These are phyloP conservation scores for Tylopilus intermedius DNA, from an alignment of 768 basidiomycete genomes.

Conservation along the genomic window DNA sequence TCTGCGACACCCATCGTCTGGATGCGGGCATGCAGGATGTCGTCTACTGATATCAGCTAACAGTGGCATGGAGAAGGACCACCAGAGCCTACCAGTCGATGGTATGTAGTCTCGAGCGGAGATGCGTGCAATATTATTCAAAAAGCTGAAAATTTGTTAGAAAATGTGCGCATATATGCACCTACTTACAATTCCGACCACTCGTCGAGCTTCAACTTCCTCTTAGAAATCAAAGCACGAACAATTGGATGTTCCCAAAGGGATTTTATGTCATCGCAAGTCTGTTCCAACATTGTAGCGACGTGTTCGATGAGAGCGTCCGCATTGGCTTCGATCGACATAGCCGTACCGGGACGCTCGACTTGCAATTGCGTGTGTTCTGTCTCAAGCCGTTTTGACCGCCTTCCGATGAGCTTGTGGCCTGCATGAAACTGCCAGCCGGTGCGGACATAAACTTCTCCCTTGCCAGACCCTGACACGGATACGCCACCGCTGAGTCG, in stretches of 20 bases:
- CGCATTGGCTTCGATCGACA: slow-evolving; percentile 32
- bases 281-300: slow-evolving; percentile 52
- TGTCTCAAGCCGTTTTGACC: slow-evolving; percentile 20
- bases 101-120: slow-evolving; percentile 67
- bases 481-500: slow-evolving; percentile 70
- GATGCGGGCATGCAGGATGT: slow-evolving; percentile 84
- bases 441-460: slow-evolving; percentile 69
- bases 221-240: slow-evolving; percentile 57
- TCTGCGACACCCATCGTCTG: slow-evolving; percentile 88
- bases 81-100: slow-evolving; percentile 52
- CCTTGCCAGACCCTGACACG: slow-evolving; percentile 71
- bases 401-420: slow-evolving; percentile 28
- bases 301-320: slow-evolving; percentile 60
- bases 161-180: slow-evolving; percentile 22
- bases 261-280: slow-evolving; percentile 60
- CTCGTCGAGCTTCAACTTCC: slow-evolving; percentile 75
- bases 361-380: slow-evolving; percentile 27
- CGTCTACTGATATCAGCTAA: slow-evolving; percentile 46
- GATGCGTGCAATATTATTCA: slow-evolving; percentile 68
- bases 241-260: slow-evolving; percentile 75
- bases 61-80: slow-evolving; percentile 24
- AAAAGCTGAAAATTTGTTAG: slow-evolving; percentile 48
- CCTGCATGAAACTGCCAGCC: slow-evolving; percentile 75
- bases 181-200: slow-evolving; percentile 80
- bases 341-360: slow-evolving; percentile 27